Percentiles rank a stretch among this genome's conserved stretches.
Evolutionary conservation across 1,284 basidiomycete species (phyloP).

Genomic region (Apiotrichum sp.): DNA sequence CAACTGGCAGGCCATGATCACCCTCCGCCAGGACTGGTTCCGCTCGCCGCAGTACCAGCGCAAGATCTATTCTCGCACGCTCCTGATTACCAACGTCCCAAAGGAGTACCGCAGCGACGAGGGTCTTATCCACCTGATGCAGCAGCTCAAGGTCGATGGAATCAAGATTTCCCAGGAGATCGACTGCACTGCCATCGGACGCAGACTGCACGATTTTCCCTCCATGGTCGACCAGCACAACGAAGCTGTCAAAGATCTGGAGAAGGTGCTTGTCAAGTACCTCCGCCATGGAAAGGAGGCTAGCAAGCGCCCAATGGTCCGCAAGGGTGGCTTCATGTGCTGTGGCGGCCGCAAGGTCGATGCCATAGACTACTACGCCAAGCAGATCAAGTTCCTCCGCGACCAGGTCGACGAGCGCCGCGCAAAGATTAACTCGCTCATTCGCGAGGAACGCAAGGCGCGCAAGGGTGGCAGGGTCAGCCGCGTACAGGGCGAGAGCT

Average conservation of each 20-base stretch:
- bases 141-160: slow-evolving; percentile 54
- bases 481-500: slow-evolving; percentile 61
- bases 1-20: slow-evolving; percentile 66
- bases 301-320: slow-evolving; percentile 66
- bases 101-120: slow-evolving; percentile 70
- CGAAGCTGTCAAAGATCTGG: slow-evolving; percentile 73
- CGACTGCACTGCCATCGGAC: slow-evolving; percentile 36
- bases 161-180: slow-evolving; percentile 47
- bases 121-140: slow-evolving; percentile 65
- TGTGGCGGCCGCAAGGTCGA: slow-evolving; percentile 68
- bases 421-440: slow-evolving; percentile 59
- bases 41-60: slow-evolving; percentile 43
- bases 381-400: slow-evolving; percentile 58
- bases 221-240: slow-evolving; percentile 64
- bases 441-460: slow-evolving; percentile 37
- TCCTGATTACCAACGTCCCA: slow-evolving; percentile 60
- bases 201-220: slow-evolving; percentile 45
- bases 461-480: slow-evolving; percentile 29
- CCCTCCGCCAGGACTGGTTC: slow-evolving; percentile 45
- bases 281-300: slow-evolving; percentile 69
- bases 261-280: slow-evolving; percentile 74
- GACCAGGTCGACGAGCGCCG: slow-evolving; percentile 71
- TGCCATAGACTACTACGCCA: slow-evolving; percentile 76
- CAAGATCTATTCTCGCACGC: slow-evolving; percentile 45
- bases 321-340: slow-evolving; percentile 65